Evolutionary conservation across 192 early-diverging fungal species (phyloP), one percentile per base, ranked within the genome.

Genomic region (Kappamyces sp.): DNA sequence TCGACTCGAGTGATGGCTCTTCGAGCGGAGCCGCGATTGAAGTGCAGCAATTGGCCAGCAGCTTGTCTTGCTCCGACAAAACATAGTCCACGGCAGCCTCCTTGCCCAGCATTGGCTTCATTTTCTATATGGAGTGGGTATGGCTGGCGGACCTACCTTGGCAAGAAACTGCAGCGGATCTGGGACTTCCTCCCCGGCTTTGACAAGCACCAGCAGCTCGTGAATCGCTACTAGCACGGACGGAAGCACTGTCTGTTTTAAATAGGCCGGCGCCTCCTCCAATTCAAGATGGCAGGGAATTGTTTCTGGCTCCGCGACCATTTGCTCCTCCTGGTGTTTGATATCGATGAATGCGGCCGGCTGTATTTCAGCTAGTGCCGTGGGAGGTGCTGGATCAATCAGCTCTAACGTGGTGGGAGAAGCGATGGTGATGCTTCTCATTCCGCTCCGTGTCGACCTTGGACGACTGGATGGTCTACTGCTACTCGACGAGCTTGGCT

Each of bases 191-290:
- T 57, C 55, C 3, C 55, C 55, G 38, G 41, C 5, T 15, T 57
- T 57, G 3, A 57, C 55, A 3, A 57, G 36, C 33, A 5, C 36
- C 37, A 57, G 47, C 6, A 57, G 38, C 9, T 40, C 6, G 41
- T 57, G 41, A 8, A 57, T 57, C 7, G n/a, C 55, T 2, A 44
- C 41, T 1, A 40, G n/a, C 7, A 57, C 23, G 6, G 33, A 31
- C 33, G 55, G 55, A 31, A 57, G 33, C 7, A 57, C 55, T 3
- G 36, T 57, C 34, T 40, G 55, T 8, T 36, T 23, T 35, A 57
- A 31, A 57, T 57, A 57, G 4, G 55, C 32, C 7, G 32, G 31
- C 5, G 55, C 36, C 31, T 57, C 55, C 33, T 57, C 55, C 55
- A 13, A 35, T 40, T 3, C 32, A 40, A 7, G 33, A 23, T 46